Evolutionary conservation across 1,284 basidiomycete species (phyloP).

Genomic region (Xerocomus subilludens): DNA sequence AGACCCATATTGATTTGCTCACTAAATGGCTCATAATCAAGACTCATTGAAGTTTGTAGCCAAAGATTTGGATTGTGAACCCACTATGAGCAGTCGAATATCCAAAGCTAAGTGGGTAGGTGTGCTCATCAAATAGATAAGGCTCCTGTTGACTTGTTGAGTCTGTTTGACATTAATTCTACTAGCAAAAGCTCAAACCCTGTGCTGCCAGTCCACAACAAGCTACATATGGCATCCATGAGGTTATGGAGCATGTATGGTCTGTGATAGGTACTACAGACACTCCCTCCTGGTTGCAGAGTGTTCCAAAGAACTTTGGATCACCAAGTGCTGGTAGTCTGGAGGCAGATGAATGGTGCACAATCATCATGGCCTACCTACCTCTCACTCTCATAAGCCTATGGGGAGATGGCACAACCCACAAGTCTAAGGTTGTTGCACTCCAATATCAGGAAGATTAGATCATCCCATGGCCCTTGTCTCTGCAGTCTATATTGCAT

Average conservation of each 20-base stretch:
- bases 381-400: constrained; percentile 19
- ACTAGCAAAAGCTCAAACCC: neutral
- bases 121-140: constrained; percentile 18
- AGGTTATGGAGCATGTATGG: constrained; percentile 13
- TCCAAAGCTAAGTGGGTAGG: constrained; percentile 12
- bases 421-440: too few species aligned
- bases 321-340: constrained; percentile 1
- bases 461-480: constrained; percentile 29
- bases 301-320: constrained; percentile 20
- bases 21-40: constrained; percentile 12
- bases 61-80: constrained; percentile 1
- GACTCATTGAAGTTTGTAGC: constrained; percentile 10
- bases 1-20: neutral
- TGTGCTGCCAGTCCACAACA: constrained; percentile 1
- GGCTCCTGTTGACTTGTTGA: neutral
- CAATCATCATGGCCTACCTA: constrained; percentile 20
- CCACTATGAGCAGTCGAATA: neutral
- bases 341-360: constrained; percentile 27
- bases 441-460: neutral
- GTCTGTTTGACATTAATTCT: too few species aligned
- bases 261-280: constrained; percentile 6
- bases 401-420: too few species aligned
- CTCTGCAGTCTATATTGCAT: too few species aligned
- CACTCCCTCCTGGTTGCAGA: constrained; percentile 17
- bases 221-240: neutral